Evolutionary conservation across 2,329 filamentous ascomycete species (phyloP), one percentile per base, ranked within the genome.

Genomic region (Ophiosphaerella narmari): DNA sequence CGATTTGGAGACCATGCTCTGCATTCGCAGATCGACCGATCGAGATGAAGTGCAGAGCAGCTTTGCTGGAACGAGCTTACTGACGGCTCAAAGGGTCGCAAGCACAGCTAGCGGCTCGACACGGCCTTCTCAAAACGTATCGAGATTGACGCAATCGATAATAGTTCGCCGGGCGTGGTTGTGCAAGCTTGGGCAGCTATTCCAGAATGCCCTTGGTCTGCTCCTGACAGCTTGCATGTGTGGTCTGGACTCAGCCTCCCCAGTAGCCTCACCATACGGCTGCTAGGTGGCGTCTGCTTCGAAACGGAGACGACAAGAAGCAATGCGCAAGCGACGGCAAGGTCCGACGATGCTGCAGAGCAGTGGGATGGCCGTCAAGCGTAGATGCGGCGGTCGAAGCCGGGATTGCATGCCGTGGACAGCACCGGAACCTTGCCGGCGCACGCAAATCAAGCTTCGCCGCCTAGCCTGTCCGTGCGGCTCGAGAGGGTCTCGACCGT

Each of bases 401-500:
- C 26, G 26, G 26, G 11, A 11, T 7, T 8, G 26, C 26, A 29
- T 7, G 6, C 7, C 5, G 11, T 2, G 11, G 26, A 29, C 26
- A 29, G 26, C 4, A 8, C 11, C 26, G 26, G 26, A 11, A 29
- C 26, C 26, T 29, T 29, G 26, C 26, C 26, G 26, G 26, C 18
- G 43, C 7, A 43, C 43, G 40, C 39, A 26, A 14, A 29, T 16
- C 23, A 26, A 26, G 21, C 47, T 50, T 43, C 39, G 46, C 23
- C 18, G 33, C 18, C 32, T 23, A 44, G 43, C n/a, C 35, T 24
- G 39, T 5, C 45, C 36, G 32, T 42, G 45, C 39, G 35, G 47
- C 39, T 52, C 23, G 40, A 48, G 43, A 50, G 35, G 50, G 57
- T 54, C 57, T 48, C 37, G 57, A 58, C 48, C 54, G 42, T 54